Percentiles rank a stretch among this genome's conserved stretches.
These are phyloP conservation scores for Hanseniaspora taiwanica DNA, from an alignment of 805 yeast species.

Conservation along the genomic window DNA sequence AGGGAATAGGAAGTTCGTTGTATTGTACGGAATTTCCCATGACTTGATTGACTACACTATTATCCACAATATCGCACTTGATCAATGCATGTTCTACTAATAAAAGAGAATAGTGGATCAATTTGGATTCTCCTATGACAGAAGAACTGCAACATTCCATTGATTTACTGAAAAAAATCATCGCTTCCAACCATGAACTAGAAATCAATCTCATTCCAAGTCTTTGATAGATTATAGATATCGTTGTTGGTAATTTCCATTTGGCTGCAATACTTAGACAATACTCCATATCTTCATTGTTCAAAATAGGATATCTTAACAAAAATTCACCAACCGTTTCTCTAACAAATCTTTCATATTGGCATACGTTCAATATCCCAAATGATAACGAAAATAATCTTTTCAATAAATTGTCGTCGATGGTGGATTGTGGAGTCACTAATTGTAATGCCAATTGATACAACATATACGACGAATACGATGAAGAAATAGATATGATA, in stretches of 20 bases:
- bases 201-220: constrained; percentile 34
- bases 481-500: background rate
- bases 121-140: constrained; percentile 32
- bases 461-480: background rate
- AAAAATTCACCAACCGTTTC: constrained; percentile 41
- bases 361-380: constrained; percentile 42
- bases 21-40: constrained; percentile 15
- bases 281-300: constrained; percentile 75
- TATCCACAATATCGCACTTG: constrained; percentile 27
- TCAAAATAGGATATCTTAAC: constrained; percentile 46
- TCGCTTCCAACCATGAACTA: constrained; percentile 33
- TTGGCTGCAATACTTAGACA: constrained; percentile 59
- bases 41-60: constrained; percentile 23
- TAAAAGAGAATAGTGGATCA: constrained; percentile 42
- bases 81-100: constrained; percentile 43
- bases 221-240: constrained; percentile 38
- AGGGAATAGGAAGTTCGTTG: constrained; percentile 35
- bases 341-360: constrained; percentile 27
- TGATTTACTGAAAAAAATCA: constrained; percentile 50
- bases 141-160: background rate
- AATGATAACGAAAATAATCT: constrained; percentile 53
- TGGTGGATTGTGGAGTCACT: background rate
- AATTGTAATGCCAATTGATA: background rate
- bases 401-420: constrained; percentile 28
- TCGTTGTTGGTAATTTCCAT: constrained; percentile 44